Conservation (phyloP, 208 protist species). For the Spongospora subterranea region DNA sequence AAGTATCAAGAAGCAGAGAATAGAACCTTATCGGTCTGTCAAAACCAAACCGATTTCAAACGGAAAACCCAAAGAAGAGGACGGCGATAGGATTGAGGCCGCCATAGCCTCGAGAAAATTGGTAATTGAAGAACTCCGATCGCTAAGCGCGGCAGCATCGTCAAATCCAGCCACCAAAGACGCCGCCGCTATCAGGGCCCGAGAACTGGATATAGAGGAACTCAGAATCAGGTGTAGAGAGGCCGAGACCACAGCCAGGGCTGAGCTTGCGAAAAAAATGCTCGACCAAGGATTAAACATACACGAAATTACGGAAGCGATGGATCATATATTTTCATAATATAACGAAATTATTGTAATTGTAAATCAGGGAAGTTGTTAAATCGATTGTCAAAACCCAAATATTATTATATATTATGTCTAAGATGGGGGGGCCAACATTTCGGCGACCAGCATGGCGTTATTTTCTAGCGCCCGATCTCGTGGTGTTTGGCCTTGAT, state of each 20-base stretch:
- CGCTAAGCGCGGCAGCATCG: background rate
- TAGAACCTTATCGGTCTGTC: background rate
- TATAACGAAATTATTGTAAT: no score
- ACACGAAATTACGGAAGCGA: background rate
- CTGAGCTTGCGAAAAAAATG: background rate
- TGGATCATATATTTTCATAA: background rate
- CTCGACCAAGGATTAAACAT: background rate
- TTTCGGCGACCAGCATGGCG: background rate
- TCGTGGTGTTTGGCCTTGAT: slow-evolving; percentile 14
- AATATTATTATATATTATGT: no score
- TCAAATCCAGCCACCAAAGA: background rate
- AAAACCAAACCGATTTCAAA: background rate
- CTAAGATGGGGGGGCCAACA: background rate
- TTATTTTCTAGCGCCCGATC: background rate
- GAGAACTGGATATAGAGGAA: background rate
- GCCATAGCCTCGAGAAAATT: no score
- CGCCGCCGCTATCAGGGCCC: background rate
- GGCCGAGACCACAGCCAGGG: background rate
- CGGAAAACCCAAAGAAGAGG: background rate
- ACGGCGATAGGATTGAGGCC: background rate
- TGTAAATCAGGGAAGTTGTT: no score
- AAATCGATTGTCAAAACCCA: no score
- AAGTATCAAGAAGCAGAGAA: background rate
- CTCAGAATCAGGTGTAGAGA: background rate
- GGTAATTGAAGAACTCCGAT: background rate